Conservation (phyloP, 1,284 basidiomycete species). For the Sanghuangporus baumii region DNA sequence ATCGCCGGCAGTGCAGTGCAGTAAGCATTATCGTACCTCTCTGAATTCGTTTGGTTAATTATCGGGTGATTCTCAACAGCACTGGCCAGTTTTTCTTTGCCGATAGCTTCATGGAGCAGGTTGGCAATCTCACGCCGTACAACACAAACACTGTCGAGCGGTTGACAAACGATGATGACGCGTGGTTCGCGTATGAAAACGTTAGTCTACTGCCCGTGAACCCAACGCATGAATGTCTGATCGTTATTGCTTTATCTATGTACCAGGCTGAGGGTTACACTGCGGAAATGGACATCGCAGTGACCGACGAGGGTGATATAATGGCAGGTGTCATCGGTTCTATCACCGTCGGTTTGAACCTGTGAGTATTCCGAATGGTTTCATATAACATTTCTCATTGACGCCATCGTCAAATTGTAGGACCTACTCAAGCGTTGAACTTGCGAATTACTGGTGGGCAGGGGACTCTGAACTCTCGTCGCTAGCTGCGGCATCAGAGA, state of each 20-base stretch:
- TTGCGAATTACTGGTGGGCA: constrained; percentile 1
- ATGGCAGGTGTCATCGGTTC: constrained; percentile 5
- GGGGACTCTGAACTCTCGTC: neutral
- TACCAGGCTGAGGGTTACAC: constrained; percentile 1
- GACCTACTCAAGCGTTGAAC: constrained; percentile 7
- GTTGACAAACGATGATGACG: constrained; percentile 1
- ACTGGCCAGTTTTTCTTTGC: constrained; percentile 15
- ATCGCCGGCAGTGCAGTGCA: constrained; percentile 10
- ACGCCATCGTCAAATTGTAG: neutral
- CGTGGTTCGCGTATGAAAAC: constrained; percentile 6
- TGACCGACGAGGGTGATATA: neutral
- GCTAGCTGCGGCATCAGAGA: neutral
- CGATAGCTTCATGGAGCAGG: constrained; percentile 8
- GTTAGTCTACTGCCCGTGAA: neutral
- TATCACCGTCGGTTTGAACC: constrained; percentile 5
- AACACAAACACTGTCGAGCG: constrained; percentile 12
- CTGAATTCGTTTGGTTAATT: neutral
- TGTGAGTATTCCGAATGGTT: neutral
- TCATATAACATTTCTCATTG: neutral
- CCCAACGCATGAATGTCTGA: neutral
- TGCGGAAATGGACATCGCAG: constrained; percentile 6
- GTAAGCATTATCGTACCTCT: neutral
- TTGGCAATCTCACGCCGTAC: constrained; percentile 10
- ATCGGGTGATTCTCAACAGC: neutral
- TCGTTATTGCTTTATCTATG: neutral